Base-by-base conservation (phyloP, 352 stramenopile species). In the Phytophthora capsici region DNA sequence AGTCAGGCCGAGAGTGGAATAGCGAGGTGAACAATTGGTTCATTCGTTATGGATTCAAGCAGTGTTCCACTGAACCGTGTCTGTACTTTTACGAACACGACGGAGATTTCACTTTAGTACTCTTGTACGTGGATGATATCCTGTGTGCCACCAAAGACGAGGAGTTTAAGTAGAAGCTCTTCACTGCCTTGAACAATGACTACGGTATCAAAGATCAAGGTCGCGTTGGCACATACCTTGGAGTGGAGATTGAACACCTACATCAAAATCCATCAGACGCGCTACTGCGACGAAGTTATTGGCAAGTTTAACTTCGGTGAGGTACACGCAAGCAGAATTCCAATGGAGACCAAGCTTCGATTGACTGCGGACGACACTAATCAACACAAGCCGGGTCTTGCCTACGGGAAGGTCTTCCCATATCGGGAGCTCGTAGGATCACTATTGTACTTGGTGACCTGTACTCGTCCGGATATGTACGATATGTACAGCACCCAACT, bases 161-260 rank as follows among this genome's bases (percentile, higher is more conserved):
- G 2, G 10, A 32, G 1, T 57, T 57, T 9, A 72, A 73, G 47
- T 44, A 43, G 20, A 53, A 57, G 6, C 30, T 73, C 51, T 73
- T 77, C 26, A 20, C 46, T 2, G 36, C 50, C 0, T 19, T 77
- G 36, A 25, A 69, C 10, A 16, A 57, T 30, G 19, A 32, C 20
- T 77, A 77, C 19, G 63, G 53, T 4, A 23, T 77, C 2, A 73
- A 73, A n/a, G 69, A 73, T 52, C 69, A 77, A 22, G 62, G 54
- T 8, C 13, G 46, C 8, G 9, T 70, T 3, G 47, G 25, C 36
- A 61, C n/a, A 13, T 65, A 61, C 17, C 30, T 61, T 14, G 53
- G 54, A 9, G 54, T 61, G 4, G 40, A 70, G 49, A 54, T 70
- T 2, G 34, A 64, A 23, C 0, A 28, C 22, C 16, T 56, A 30